Conservation (phyloP, 768 basidiomycete genomes). For the Phylloporus scabripes region DNA sequence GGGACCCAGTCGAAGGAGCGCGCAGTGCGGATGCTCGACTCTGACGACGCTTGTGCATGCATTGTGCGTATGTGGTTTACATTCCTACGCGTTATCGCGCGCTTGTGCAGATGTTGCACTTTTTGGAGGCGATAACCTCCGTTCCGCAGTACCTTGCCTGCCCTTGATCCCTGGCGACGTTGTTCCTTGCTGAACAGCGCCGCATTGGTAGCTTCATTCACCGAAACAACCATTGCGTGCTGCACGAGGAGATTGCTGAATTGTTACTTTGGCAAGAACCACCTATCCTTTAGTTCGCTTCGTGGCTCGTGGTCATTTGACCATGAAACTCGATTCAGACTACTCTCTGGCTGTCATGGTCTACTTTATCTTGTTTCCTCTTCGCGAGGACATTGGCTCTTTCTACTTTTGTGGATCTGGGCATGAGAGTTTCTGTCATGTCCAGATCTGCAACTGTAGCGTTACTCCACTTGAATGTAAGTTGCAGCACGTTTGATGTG, state of each 20-base stretch:
- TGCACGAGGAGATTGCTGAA: conserved; percentile 16
- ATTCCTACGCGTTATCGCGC: background rate
- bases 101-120: background rate
- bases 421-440: background rate
- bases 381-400: conserved; percentile 11
- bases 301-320: conserved; percentile 16
- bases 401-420: background rate
- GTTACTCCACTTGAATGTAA: background rate
- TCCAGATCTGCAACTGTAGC: background rate
- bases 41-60: too few relatives aligned
- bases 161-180: background rate
- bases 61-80: too few relatives aligned
- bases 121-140: background rate
- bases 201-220: conserved; percentile 1
- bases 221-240: background rate
- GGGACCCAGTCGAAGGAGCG: background rate
- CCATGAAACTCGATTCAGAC: conserved; percentile 33
- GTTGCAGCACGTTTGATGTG: too few relatives aligned
- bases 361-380: conserved; percentile 3
- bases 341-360: conserved; percentile 26
- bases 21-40: too few relatives aligned
- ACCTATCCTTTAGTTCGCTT: conserved; percentile 27
- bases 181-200: conserved; percentile 9
- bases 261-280: background rate
- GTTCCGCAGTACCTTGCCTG: background rate